Base-by-base conservation (phyloP, 257 asterid genomes). In the Solanum habrochaites region DNA sequence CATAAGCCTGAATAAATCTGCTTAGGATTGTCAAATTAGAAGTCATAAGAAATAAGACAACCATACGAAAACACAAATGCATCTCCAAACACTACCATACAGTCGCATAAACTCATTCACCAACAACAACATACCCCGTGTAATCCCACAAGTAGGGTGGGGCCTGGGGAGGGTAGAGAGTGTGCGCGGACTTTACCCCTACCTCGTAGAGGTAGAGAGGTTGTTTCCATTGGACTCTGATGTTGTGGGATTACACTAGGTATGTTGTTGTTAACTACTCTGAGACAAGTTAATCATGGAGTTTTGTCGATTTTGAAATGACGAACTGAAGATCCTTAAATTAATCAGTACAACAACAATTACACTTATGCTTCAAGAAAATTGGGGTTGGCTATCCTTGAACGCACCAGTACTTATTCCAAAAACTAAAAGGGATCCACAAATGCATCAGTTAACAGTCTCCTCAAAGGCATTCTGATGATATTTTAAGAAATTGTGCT, bases 1-100 rank as follows among this genome's bases (percentile, higher is more conserved):
- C 99, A 69, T 95, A 97, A 11, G 98, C 91, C 91, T 93, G 94
- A 90, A 97, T 97, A 91, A 97, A 97, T 90, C 99, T 97, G 94
- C 87, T 72, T 62, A 89, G 69, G 62, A 83, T 87, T 80, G 81
- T 84, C 27, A 43, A 87, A 83, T 85, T 87, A 93, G 88, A 69
- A 83, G 39, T n/a, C 43, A 86, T 67, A 52, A 85, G 87, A 29
- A 87, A 82, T 83, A 71, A 8, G 84, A 78, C 11, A 40, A 45
- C 67, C 64, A 86, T 58, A 21, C 18, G 74, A 45, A 58, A 32
- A 62, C 62, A 32, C 8, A 39, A 69, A 35, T 27, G 18, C 88
- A 52, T 5, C n/a, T 40, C 85, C n/a, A 47, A 49, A 3, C 25
- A 45, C 67, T 16, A 45, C 35, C 62, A 45, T 8, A 47, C 64